phyloP scores from a whole-genome alignment of 164 flowering plant genomes.

The Dillenia suffruticosa region DNA sequence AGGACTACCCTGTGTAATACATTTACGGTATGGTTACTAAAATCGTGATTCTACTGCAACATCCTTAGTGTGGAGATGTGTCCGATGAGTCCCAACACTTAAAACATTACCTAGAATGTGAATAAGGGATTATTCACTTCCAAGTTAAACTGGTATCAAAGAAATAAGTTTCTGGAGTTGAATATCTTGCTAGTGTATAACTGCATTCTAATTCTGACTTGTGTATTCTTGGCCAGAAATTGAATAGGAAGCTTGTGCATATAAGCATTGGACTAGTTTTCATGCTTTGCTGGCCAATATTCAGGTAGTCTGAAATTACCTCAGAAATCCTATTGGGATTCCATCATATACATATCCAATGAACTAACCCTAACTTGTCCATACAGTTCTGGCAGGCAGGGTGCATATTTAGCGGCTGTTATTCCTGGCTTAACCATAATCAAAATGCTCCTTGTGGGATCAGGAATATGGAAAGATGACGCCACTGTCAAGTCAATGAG shows the following conservation, averaged over 20 bases:
- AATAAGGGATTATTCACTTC: too few relatives aligned
- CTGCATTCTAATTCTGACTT: neutral
- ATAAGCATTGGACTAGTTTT: conserved; percentile 77
- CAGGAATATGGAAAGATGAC: conserved; percentile 77
- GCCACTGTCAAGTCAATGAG: conserved; percentile 86
- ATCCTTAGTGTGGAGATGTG: too few relatives aligned
- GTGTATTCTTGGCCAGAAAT: conserved; percentile 40
- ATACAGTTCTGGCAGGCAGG: conserved; percentile 55
- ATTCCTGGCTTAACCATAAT: conserved; percentile 74
- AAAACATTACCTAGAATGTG: too few relatives aligned
- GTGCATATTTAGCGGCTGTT: conserved; percentile 65
- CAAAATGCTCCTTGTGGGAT: conserved; percentile 73
- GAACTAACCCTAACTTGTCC: conserved; percentile 1
- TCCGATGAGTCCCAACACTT: too few relatives aligned
- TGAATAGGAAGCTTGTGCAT: conserved; percentile 85
- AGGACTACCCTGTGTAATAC: too few relatives aligned
- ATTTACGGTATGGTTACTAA: too few relatives aligned
- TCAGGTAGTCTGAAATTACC: conserved; percentile 50
- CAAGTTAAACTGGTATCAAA: too few relatives aligned
- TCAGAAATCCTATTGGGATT: neutral
- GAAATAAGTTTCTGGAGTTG: neutral
- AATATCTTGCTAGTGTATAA: neutral
- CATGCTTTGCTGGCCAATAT: conserved; percentile 95
- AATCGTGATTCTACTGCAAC: too few relatives aligned
- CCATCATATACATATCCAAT: conserved; percentile 4